Percentiles rank a stretch among this genome's conserved stretches.
phyloP scores from a whole-genome alignment of 2,329 filamentous ascomycete species.

The Aspergillus sp. region DNA sequence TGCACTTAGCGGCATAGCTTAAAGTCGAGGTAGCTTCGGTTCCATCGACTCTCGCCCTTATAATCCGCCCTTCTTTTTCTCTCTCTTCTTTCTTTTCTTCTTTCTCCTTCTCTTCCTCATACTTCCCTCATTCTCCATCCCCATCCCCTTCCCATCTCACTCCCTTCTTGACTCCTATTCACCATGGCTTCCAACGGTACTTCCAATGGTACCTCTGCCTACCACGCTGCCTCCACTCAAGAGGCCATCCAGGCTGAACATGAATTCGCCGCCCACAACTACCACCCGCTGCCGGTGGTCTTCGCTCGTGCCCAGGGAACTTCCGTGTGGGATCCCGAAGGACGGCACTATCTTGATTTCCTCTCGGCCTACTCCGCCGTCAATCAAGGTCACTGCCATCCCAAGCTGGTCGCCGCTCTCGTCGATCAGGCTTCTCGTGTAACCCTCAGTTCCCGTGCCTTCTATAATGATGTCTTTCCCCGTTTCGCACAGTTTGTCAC shows the following conservation, averaged over 20 bases:
- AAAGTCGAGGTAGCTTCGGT: not conserved
- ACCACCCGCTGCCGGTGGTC: conserved; percentile 93
- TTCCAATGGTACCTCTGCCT: conserved; percentile 44
- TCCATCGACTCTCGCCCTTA: not conserved
- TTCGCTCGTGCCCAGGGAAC: conserved; percentile 82
- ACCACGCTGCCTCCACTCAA: conserved; percentile 75
- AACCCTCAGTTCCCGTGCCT: conserved; percentile 89
- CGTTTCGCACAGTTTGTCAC: conserved; percentile 92
- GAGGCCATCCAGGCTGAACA: conserved; percentile 78
- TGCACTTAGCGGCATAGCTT: conserved; percentile 36
- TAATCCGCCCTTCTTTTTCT: conserved; percentile 3
- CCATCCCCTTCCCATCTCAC: not conserved
- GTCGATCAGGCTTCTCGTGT: conserved; percentile 84
- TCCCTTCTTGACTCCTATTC: conserved; percentile 12
- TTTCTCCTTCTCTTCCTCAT: conserved; percentile 2
- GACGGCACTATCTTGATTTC: conserved; percentile 93
- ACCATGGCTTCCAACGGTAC: conserved; percentile 21
- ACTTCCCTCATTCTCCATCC: not conserved
- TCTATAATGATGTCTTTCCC: conserved; percentile 98
- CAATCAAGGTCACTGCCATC: conserved; percentile 97
- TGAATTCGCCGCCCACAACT: conserved; percentile 93
- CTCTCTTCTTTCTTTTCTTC: conserved; percentile 12
- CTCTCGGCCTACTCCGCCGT: conserved; percentile 96
- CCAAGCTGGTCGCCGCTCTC: conserved; percentile 86
- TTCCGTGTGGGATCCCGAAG: conserved; percentile 96